Evolutionary conservation across 2,329 filamentous ascomycete species (phyloP), one percentile per base, ranked within the genome.

Genomic region (Byssothecium circinans): DNA sequence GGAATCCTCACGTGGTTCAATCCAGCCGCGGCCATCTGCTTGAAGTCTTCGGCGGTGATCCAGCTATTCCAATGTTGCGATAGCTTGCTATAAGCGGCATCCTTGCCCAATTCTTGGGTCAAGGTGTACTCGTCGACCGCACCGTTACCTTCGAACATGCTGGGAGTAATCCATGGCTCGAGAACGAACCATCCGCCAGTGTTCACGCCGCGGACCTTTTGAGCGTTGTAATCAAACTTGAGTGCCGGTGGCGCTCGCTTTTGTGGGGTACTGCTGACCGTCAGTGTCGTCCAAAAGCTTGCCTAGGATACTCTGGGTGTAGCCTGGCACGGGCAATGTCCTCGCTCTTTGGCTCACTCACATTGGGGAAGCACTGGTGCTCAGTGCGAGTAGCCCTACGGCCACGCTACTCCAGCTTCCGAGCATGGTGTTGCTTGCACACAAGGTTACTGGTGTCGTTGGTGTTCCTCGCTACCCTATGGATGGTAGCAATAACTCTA

Each of bases 1-100:
- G 84, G 84, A 45, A 87, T 86, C 38, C 84, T 74, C 30, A 86
- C 81, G 54, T 84, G 78, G 67, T 85, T 86, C 61, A 86, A 66
- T 4, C 83, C 83, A 14, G 75, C 74, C 14, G 60, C 65, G n/a
- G 75, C 77, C 49, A 85, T 84, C 43, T 78, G 71, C 17, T 74
- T 65, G 62, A 85, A 82, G 60, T 84, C 82, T 18, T 68, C 73
- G 50, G 78, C 65, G 1, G 77, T 78, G 54, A 83, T 77, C 71
- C 80, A 87, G 8, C 74, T 75, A 40, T 75, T 71, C 84, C 84
- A 87, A 61, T 87, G 84, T 20, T 73, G 53, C 7, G 72, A 71
- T 30, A 87, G 68, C 25, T 71, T 71, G 15, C 65, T 65, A 22
- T 71, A 65, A 30, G 80, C 81, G 20, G 72, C 71, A 49, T 75